phyloP scores from a whole-genome alignment of 495 filamentous ascomycete genomes.

The Aspergillus cavernicola region DNA sequence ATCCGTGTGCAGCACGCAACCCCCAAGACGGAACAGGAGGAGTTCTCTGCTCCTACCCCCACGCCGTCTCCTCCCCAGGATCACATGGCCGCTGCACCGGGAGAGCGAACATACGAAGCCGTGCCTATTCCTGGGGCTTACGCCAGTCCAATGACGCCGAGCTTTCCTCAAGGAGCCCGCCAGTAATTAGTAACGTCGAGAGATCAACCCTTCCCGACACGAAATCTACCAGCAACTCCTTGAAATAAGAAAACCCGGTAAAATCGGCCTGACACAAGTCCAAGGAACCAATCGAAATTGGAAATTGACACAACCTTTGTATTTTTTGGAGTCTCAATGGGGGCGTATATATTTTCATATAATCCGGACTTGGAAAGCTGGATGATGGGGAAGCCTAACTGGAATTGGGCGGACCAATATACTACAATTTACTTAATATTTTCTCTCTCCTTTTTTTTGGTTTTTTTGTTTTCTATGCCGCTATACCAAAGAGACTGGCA shows the following conservation, averaged over 20 bases:
- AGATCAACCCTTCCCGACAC: neutral
- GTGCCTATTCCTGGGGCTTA: conserved; percentile 54
- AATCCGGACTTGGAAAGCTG: neutral
- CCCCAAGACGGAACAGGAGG: conserved; percentile 58
- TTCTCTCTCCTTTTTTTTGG: conserved; percentile 5
- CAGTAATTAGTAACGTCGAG: conserved; percentile 7
- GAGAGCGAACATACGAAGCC: conserved; percentile 47
- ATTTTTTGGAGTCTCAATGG: neutral
- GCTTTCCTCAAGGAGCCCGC: conserved; percentile 23
- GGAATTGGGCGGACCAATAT: conserved; percentile 8
- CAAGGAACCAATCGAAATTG: neutral
- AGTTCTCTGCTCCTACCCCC: conserved; percentile 45
- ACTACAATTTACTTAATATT: conserved; percentile 1
- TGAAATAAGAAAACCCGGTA: neutral
- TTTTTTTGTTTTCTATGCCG: neutral
- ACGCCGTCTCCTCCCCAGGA: conserved; percentile 27
- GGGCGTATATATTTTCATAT: neutral
- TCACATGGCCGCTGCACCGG: conserved; percentile 44
- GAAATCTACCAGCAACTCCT: neutral
- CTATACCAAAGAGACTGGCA: neutral
- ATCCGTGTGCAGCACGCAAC: conserved; percentile 71
- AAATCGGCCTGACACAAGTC: neutral
- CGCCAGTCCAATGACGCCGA: conserved; percentile 39
- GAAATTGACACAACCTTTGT: neutral
- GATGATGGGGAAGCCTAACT: neutral